Evolutionary conservation across 768 basidiomycete genomes (phyloP).

Genomic region (Boletus rufocinnamomeus): DNA sequence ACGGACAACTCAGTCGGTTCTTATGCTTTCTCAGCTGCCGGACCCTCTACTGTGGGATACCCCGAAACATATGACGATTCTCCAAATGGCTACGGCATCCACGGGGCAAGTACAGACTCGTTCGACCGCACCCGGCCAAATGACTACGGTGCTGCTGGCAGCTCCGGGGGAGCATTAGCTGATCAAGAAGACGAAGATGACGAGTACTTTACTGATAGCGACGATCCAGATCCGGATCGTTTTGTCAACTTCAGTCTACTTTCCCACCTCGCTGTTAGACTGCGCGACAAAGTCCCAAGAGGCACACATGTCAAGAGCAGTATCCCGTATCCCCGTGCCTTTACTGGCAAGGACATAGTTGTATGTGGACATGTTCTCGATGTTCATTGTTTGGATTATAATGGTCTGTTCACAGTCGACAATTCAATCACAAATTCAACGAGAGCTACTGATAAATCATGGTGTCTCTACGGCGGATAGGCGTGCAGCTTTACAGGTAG

Average conservation of each 20-base stretch:
- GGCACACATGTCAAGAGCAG: conserved; percentile 90
- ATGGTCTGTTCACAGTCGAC: conserved; percentile 58
- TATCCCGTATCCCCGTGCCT: conserved; percentile 85
- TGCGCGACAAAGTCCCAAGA: conserved; percentile 88
- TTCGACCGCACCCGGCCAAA: conserved; percentile 25
- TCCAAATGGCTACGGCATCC: conserved; percentile 21
- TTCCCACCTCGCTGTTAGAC: conserved; percentile 84
- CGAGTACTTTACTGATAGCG: conserved; percentile 42
- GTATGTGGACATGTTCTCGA: conserved; percentile 47
- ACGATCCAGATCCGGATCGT: conserved; percentile 68
- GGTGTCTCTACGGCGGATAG: conserved; percentile 76
- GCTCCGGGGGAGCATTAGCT: conserved; percentile 20
- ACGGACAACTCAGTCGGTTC: conserved; percentile 23
- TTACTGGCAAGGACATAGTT: conserved; percentile 94
- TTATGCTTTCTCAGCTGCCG: conserved; percentile 21
- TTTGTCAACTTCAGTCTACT: conserved; percentile 90
- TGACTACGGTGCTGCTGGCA: conserved; percentile 22
- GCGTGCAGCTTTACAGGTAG: conserved; percentile 82
- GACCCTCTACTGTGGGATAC: conserved; percentile 27
- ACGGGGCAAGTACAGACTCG: conserved; percentile 28
- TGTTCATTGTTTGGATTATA: background rate
- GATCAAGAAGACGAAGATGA: conserved; percentile 33
- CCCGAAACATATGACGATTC: conserved; percentile 20
- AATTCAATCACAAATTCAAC: conserved; percentile 84
- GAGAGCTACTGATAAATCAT: conserved; percentile 76